Base-by-base conservation (phyloP, 2,329 filamentous ascomycete genomes). In the Grosmannia clavigera region DNA sequence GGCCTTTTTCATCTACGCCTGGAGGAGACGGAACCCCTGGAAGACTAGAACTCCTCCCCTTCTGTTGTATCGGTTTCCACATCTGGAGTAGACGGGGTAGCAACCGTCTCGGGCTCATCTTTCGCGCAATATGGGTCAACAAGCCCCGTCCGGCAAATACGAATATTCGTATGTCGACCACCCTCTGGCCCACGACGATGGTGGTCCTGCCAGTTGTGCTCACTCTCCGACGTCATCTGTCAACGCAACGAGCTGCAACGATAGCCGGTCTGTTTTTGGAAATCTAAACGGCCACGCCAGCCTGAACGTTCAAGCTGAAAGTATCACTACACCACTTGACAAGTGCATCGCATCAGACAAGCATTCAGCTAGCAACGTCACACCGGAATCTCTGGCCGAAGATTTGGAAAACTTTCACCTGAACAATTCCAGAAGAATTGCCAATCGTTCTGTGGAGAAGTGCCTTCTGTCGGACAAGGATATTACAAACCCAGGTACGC, bases 391-490 rank as follows among this genome's bases (percentile, higher is more conserved):
- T 16, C 64, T 75, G 40, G 66, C 70, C 52, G 61, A 65, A n/a
- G 65, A 70, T 29, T 65, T 74, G 12, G 65, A 68, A 61, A 69
- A 69, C 60, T 68, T 74, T 56, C 70, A 71, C 61, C 64, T 70
- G 38, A 38, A 64, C 61, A 66, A 58, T 33, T 60, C 63, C 12
- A 40, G 50, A 7, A 58, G 55, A 5, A 29, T 58, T 35, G 50
- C 31, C 57, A 53, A 35, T 29, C 12, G 19, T 29, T 11, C 52
- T 25, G 33, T 58, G 60, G 58, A 58, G 19, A 3, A 35, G 31
- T 31, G 35, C 27, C 33, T 29, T 31, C 25, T 22, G 31, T 33
- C 33, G n/a, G 57, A 58, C 48, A 7, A 57, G 29, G 25, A 31
- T 10, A 31, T 52, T 43, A 11, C 6, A 6, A 31, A 40, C 12